Conservation (phyloP, 495 filamentous ascomycete genomes). For the Penicillium steckii region DNA sequence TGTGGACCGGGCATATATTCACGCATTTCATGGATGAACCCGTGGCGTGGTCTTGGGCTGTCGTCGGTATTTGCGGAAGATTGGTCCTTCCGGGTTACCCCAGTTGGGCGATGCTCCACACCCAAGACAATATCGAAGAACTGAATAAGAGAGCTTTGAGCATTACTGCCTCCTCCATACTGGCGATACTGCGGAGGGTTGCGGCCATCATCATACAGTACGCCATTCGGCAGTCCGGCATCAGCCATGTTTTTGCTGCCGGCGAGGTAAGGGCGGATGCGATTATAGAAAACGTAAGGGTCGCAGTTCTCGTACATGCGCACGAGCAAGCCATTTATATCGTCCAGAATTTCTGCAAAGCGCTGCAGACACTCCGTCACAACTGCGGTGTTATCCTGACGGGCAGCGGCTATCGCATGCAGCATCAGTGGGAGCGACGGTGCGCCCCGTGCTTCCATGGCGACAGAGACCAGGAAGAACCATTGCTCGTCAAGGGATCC, state of each 20-base stretch:
- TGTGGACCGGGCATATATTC: conserved; percentile 95
- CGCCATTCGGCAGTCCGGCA: conserved; percentile 81
- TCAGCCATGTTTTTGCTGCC: conserved; percentile 96
- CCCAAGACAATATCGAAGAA: conserved; percentile 93
- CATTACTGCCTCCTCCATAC: conserved; percentile 89
- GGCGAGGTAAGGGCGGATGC: conserved; percentile 89
- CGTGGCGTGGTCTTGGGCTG: conserved; percentile 53
- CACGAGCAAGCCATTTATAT: conserved; percentile 68
- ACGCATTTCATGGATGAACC: conserved; percentile 96
- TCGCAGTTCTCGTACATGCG: conserved; percentile 93
- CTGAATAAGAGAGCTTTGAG: conserved; percentile 91
- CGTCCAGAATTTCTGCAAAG: conserved; percentile 86
- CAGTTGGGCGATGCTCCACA: conserved; percentile 88
- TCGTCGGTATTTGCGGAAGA: conserved; percentile 10
- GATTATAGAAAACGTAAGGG: conserved; percentile 89
- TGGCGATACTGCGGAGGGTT: conserved; percentile 67
- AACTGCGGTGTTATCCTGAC: conserved; percentile 61
- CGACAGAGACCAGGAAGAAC: conserved; percentile 95
- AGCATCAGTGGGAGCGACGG: conserved; percentile 89
- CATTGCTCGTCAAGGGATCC: conserved; percentile 95
- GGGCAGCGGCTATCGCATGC: conserved; percentile 78
- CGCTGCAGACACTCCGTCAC: conserved; percentile 72
- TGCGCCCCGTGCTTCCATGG: conserved; percentile 89
- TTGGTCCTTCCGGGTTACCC: conserved; percentile 52
- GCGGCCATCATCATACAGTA: conserved; percentile 79